A percentile compares a stretch with the other conserved stretches of the same genome.
Conservation (phyloP, 179 eudicot species). For the Beta corolliflora region DNA sequence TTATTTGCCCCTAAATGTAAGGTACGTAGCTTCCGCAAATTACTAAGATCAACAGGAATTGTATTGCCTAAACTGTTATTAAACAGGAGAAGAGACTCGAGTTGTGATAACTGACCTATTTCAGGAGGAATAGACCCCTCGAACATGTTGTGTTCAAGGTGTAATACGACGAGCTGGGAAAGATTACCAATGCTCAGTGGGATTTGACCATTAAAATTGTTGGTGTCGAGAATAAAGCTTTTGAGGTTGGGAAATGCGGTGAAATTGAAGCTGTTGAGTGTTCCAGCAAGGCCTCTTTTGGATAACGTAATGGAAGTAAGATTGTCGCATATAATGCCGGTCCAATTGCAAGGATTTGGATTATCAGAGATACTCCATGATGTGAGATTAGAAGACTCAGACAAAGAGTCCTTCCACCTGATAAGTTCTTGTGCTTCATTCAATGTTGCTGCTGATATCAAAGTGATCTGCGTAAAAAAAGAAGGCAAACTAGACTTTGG, state of each 20-base stretch:
- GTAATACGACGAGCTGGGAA: conserved; percentile 36
- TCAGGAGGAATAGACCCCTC: conserved; percentile 47
- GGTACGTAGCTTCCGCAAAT: conserved; percentile 39
- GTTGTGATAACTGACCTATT: conserved; percentile 18
- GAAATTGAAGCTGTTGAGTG: conserved; percentile 40
- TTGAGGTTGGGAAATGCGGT: conserved; percentile 49
- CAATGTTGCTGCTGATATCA: conserved; percentile 21
- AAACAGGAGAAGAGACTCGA: conserved; percentile 8
- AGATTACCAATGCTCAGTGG: conserved; percentile 26
- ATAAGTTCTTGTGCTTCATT: conserved; percentile 52
- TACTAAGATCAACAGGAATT: conserved; percentile 24
- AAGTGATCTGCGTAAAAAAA: conserved; percentile 20
- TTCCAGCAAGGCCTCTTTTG: conserved; percentile 35
- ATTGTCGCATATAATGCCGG: conserved; percentile 46
- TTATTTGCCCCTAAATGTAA: conserved; percentile 51
- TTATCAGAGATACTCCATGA: conserved; percentile 50
- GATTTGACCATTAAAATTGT: conserved; percentile 26
- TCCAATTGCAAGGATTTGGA: conserved; percentile 55
- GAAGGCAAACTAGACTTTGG: conserved; percentile 13
- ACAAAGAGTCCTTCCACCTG: conserved; percentile 49
- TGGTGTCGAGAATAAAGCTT: conserved; percentile 20
- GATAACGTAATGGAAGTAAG: conserved; percentile 35
- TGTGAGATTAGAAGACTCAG: conserved; percentile 38
- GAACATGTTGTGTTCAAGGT: conserved; percentile 49
- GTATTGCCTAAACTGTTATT: conserved; percentile 1